Evolutionary conservation across 345 rosid species (phyloP).

Genomic region (Eucalyptus cladocalyx): DNA sequence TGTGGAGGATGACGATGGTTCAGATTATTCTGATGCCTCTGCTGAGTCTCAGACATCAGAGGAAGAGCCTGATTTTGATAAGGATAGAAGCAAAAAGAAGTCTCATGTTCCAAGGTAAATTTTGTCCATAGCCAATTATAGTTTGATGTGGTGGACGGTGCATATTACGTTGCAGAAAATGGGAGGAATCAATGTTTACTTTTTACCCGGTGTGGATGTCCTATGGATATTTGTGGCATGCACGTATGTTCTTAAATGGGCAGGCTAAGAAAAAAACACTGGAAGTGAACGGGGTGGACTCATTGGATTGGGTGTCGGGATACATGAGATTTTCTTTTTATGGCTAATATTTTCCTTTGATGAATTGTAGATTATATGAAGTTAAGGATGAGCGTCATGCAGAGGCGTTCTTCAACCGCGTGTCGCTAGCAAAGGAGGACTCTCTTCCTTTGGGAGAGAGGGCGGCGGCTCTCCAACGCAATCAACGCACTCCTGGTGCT

Average conservation of each 20-base stretch:
- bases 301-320: background rate
- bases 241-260: background rate
- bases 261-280: background rate
- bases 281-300: background rate
- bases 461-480: conserved; percentile 42
- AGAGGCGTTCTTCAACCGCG: conserved; percentile 52
- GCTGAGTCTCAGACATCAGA: conserved; percentile 29
- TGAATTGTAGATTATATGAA: conserved; percentile 45
- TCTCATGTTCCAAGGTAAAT: conserved; percentile 52
- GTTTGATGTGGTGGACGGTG: background rate
- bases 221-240: background rate
- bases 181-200: background rate
- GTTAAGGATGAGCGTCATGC: conserved; percentile 87
- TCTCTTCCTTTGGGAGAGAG: conserved; percentile 78
- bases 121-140: background rate
- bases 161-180: background rate
- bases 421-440: conserved; percentile 64
- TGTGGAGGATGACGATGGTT: conserved; percentile 32
- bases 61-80: conserved; percentile 12
- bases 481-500: conserved; percentile 10
- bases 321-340: background rate
- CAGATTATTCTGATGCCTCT: conserved; percentile 51
- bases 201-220: background rate
- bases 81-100: conserved; percentile 23
- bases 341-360: background rate